Evolutionary conservation across 2,329 filamentous ascomycete species (phyloP).

Genomic region (Aspergillus sp.): DNA sequence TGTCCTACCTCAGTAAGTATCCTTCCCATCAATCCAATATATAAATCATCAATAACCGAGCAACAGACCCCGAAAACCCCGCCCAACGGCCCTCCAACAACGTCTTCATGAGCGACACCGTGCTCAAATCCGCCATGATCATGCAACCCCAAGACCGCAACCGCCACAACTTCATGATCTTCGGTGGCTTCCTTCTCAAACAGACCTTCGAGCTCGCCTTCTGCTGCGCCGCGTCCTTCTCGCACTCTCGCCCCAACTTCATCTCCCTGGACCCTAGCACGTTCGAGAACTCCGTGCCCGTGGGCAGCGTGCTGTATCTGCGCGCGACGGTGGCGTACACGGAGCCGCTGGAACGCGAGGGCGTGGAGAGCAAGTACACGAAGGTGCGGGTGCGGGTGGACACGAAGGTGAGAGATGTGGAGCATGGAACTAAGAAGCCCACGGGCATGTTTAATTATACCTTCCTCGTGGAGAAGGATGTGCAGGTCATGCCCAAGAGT

Average conservation of each 20-base stretch:
- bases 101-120: conserved; percentile 63
- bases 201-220: conserved; percentile 76
- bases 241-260: conserved; percentile 69
- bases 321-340: conserved; percentile 72
- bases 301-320: conserved; percentile 73
- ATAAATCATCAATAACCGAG: not conserved
- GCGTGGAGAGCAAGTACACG: conserved; percentile 54
- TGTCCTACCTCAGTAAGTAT: conserved; percentile 59
- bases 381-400: conserved; percentile 71
- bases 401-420: conserved; percentile 70
- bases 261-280: conserved; percentile 72
- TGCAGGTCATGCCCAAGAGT: conserved; percentile 65
- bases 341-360: conserved; percentile 56
- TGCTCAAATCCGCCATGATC: conserved; percentile 66
- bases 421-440: conserved; percentile 66
- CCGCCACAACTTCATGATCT: conserved; percentile 75
- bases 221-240: conserved; percentile 71
- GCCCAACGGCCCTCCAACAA: conserved; percentile 59
- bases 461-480: conserved; percentile 64
- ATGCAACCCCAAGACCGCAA: conserved; percentile 75
- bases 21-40: not conserved
- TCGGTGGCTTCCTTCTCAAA: conserved; percentile 72
- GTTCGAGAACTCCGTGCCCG: conserved; percentile 73
- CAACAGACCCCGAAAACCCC: conserved; percentile 56
- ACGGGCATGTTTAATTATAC: conserved; percentile 79